These are phyloP conservation scores for Ophiostoma triangulosporum DNA, from an alignment of 2,329 filamentous ascomycete species.

Conservation along the genomic window DNA sequence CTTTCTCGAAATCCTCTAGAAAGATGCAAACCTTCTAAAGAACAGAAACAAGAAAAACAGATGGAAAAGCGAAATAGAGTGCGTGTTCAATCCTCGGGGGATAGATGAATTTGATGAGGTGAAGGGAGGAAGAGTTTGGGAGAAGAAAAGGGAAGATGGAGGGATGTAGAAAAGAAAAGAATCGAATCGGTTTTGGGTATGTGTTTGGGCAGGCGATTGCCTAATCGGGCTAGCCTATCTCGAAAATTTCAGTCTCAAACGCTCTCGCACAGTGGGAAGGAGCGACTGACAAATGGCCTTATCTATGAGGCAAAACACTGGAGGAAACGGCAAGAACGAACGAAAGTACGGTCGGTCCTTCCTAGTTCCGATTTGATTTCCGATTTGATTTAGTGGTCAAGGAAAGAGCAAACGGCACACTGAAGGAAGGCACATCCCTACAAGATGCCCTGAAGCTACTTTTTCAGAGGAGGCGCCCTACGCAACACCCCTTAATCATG, in stretches of 20 bases:
- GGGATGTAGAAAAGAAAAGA: slow-evolving; percentile 10
- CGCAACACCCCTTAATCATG: background rate
- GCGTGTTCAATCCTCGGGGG: slow-evolving; percentile 20
- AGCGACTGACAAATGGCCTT: background rate
- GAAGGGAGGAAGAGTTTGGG: slow-evolving; percentile 13
- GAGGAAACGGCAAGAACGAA: background rate
- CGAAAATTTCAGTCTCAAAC: background rate
- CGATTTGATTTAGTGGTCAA: too few species aligned
- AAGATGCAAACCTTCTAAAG: slow-evolving; percentile 32
- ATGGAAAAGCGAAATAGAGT: slow-evolving; percentile 3
- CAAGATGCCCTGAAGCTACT: background rate
- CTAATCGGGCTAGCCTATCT: slow-evolving; percentile 7
- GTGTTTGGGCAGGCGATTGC: slow-evolving; percentile 11
- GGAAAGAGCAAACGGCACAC: too few species aligned
- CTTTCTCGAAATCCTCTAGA: slow-evolving; percentile 27
- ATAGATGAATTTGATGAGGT: slow-evolving; percentile 15
- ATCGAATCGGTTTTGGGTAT: slow-evolving; percentile 15
- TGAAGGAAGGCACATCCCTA: background rate
- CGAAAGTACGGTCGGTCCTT: too few species aligned
- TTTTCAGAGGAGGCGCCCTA: background rate
- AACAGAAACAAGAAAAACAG: slow-evolving; percentile 25
- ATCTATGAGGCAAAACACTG: background rate
- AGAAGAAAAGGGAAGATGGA: slow-evolving; percentile 12
- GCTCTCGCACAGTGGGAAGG: background rate
- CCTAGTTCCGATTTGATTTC: too few species aligned